Conservation (phyloP, 2,329 filamentous ascomycete genomes). For the Alternaria panax region DNA sequence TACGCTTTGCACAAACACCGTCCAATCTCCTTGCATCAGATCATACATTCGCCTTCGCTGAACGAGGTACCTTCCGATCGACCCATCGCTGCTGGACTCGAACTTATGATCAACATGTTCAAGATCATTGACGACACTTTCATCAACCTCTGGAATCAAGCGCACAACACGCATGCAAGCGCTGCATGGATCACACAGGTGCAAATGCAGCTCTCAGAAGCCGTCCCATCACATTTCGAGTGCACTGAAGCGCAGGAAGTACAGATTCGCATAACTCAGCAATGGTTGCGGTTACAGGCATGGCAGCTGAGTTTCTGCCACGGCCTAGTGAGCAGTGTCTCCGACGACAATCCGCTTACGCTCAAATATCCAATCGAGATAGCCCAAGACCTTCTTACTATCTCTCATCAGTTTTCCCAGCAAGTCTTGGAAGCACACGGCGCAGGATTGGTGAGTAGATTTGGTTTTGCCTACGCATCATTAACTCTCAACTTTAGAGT, state of each 20-base stretch:
- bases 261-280: conserved; percentile 72
- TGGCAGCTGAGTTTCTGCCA: conserved; percentile 75
- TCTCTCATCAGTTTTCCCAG: conserved; percentile 75
- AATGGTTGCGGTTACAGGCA: conserved; percentile 76
- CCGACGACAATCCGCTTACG: conserved; percentile 66
- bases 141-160: conserved; percentile 70
- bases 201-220: conserved; percentile 60
- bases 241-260: conserved; percentile 71
- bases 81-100: conserved; percentile 65
- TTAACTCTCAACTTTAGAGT: conserved; percentile 17
- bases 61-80: conserved; percentile 62
- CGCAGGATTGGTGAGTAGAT: conserved; percentile 70
- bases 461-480: conserved; percentile 17
- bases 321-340: conserved; percentile 66
- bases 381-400: conserved; percentile 64
- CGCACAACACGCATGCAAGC: conserved; percentile 53
- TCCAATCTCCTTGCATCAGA: conserved; percentile 67
- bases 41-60: conserved; percentile 61
- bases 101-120: conserved; percentile 67
- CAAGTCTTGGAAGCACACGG: conserved; percentile 78
- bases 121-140: conserved; percentile 70
- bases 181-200: conserved; percentile 57
- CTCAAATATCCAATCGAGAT: conserved; percentile 69
- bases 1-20: conserved; percentile 70
- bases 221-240: conserved; percentile 64